Evolutionary conservation across 148 eudicot species (phyloP).

Genomic region (Simmondsia chinensis): DNA sequence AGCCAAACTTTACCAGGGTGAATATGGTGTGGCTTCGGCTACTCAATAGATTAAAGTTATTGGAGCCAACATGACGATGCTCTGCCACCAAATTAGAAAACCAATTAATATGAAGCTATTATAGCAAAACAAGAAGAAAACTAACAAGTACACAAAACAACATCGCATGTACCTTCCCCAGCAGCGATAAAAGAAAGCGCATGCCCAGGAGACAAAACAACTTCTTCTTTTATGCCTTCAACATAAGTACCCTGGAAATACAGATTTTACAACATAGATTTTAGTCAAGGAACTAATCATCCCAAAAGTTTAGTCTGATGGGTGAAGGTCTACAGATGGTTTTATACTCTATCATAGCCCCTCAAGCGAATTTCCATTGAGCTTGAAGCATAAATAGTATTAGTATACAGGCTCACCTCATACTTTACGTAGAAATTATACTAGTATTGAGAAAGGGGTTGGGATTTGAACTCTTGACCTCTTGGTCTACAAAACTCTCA

Average conservation of each 20-base stretch:
- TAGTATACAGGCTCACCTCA: too few relatives aligned
- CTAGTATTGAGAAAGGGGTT: too few relatives aligned
- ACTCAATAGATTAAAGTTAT: constrained; percentile 90
- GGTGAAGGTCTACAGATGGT: too few relatives aligned
- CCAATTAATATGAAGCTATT: too few relatives aligned
- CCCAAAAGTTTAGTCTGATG: too few relatives aligned
- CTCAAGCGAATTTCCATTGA: too few relatives aligned
- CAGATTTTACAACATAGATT: constrained; percentile 3
- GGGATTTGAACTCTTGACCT: too few relatives aligned
- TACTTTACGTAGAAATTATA: too few relatives aligned
- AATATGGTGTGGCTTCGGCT: constrained; percentile 99
- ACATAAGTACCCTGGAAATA: constrained; percentile 84
- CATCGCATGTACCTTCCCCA: constrained; percentile 69
- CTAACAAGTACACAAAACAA: neutral
- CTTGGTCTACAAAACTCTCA: too few relatives aligned
- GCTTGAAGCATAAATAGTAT: too few relatives aligned
- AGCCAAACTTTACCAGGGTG: constrained; percentile 53
- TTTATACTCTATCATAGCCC: too few relatives aligned
- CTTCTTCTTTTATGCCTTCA: constrained; percentile 98
- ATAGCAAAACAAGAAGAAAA: neutral
- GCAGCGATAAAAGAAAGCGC: constrained; percentile 97
- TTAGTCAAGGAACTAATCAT: too few relatives aligned
- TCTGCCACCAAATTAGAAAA: constrained; percentile 34
- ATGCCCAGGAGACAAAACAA: constrained; percentile 98
- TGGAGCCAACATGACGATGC: constrained; percentile 99